A percentile compares a stretch with the other conserved stretches of the same genome.
Conservation (phyloP, 148 eudicot species). For the Spergularia marina region DNA sequence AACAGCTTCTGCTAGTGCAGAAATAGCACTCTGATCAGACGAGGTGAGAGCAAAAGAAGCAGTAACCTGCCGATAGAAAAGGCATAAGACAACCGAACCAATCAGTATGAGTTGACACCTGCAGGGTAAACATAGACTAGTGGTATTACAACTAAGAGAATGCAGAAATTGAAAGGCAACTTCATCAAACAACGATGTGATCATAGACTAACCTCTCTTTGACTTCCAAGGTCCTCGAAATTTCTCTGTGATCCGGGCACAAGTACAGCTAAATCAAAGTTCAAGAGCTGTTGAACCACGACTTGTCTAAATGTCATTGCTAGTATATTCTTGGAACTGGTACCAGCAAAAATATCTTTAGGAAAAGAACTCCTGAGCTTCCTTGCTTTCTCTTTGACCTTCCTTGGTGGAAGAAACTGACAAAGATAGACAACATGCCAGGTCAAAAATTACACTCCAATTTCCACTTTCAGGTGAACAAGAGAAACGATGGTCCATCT, state of each 20-base stretch:
- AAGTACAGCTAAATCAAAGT: constrained; percentile 58
- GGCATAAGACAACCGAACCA: constrained; percentile 64
- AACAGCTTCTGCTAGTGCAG: constrained; percentile 78
- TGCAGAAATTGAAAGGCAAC: constrained; percentile 5
- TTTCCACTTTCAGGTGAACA: not conserved
- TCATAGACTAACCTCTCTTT: constrained; percentile 64
- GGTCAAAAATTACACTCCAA: not conserved
- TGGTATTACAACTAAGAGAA: constrained; percentile 36
- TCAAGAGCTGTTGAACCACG: constrained; percentile 68
- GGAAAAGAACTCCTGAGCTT: constrained; percentile 49
- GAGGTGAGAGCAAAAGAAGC: constrained; percentile 64
- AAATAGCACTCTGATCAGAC: constrained; percentile 50
- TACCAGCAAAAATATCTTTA: constrained; percentile 47
- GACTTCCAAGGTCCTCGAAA: constrained; percentile 66
- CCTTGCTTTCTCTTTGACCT: constrained; percentile 76
- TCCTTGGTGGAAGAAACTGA: constrained; percentile 85
- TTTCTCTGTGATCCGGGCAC: constrained; percentile 75
- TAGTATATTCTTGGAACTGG: constrained; percentile 55
- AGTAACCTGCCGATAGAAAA: constrained; percentile 87
- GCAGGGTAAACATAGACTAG: constrained; percentile 50
- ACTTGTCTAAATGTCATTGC: constrained; percentile 99
- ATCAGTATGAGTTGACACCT: constrained; percentile 65
- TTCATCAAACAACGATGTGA: not conserved
- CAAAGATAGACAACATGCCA: constrained; percentile 2
- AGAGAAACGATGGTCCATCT: not conserved